Percentiles rank a stretch among this genome's conserved stretches.
phyloP scores from a whole-genome alignment of 176 grass and related monocot species.

The Guadua angustifolia region DNA sequence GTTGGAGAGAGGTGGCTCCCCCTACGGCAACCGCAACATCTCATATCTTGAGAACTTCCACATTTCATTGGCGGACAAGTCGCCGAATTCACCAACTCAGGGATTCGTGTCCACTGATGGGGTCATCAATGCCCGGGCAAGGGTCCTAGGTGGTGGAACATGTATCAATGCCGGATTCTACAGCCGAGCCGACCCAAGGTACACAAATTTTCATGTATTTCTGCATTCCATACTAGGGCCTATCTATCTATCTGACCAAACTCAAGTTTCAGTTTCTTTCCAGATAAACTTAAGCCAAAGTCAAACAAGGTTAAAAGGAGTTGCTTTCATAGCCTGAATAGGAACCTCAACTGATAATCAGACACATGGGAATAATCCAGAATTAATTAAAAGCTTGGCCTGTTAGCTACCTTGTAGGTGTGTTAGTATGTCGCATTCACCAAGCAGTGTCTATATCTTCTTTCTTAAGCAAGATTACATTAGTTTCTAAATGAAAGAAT shows the following conservation, averaged over 20 bases:
- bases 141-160: conserved; percentile 83
- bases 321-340: conserved; percentile 20
- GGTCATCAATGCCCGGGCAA: conserved; percentile 83
- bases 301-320: neutral
- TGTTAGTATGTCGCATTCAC: conserved; percentile 33
- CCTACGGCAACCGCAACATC: conserved; percentile 88
- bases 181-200: conserved; percentile 77
- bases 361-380: neutral
- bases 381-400: conserved; percentile 1
- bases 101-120: conserved; percentile 87
- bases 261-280: neutral
- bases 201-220: conserved; percentile 20
- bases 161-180: conserved; percentile 97
- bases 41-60: conserved; percentile 89
- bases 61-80: conserved; percentile 68
- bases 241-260: conserved; percentile 28
- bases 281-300: conserved; percentile 11
- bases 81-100: conserved; percentile 69
- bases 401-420: neutral
- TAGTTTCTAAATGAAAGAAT: neutral
- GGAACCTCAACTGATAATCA: neutral
- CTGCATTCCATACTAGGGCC: neutral
- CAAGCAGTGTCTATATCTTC: neutral
- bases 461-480: neutral
- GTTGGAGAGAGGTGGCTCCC: conserved; percentile 82